Percentiles rank a stretch among this genome's conserved stretches.
phyloP scores from a whole-genome alignment of 139 green algal genomes.

The Coelastrella sp. region DNA sequence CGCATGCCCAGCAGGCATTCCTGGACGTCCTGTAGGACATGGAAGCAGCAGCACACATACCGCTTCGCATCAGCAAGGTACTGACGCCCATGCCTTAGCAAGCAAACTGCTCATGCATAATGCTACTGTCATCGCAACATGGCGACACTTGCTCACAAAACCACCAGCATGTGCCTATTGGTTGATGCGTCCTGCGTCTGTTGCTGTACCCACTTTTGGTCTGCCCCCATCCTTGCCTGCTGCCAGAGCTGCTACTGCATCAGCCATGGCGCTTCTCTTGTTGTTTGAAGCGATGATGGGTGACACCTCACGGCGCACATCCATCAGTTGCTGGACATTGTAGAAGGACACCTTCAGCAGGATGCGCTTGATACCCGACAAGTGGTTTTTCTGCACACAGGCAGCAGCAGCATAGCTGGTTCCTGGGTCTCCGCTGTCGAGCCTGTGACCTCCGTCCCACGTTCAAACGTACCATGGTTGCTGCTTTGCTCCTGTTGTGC shows the following conservation, averaged over 20 bases:
- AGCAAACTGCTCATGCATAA: background rate
- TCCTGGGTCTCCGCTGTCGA: too few species aligned
- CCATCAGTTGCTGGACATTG: conserved; percentile 89
- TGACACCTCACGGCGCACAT: conserved; percentile 84
- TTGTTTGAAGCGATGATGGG: conserved; percentile 70
- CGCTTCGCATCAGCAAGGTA: too few species aligned
- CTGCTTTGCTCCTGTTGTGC: too few species aligned
- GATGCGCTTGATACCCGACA: conserved; percentile 87
- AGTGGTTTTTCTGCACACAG: conserved; percentile 93
- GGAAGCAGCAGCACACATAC: too few species aligned
- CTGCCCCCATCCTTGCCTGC: background rate
- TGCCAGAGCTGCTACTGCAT: conserved; percentile 30
- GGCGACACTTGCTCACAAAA: too few species aligned
- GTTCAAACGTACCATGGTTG: too few species aligned
- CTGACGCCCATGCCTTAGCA: too few species aligned
- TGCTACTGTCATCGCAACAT: too few species aligned
- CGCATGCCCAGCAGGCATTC: conserved; percentile 90
- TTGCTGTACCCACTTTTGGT: too few species aligned
- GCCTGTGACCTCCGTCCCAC: too few species aligned
- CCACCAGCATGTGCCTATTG: background rate
- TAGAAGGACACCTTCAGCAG: conserved; percentile 92
- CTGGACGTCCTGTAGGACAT: conserved; percentile 71
- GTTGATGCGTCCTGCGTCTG: too few species aligned
- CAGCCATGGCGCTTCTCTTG: conserved; percentile 22
- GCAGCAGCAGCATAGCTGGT: too few species aligned